Conservation (phyloP, 768 basidiomycete species). For the Brasilioporus rufonigricans region DNA sequence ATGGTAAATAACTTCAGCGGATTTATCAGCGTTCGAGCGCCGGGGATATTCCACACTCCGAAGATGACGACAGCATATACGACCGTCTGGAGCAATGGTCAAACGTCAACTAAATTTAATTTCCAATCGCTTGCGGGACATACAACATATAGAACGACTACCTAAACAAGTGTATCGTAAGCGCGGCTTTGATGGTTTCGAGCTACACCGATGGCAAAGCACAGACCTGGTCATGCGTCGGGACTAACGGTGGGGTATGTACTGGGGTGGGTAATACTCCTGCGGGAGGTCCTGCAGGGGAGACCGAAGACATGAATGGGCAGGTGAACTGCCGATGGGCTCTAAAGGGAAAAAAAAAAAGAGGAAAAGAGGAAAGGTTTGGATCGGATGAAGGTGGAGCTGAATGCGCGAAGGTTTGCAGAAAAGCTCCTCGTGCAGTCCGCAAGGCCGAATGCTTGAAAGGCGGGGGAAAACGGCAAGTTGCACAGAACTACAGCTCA, state of each 20-base stretch:
- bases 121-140: conserved; percentile 30
- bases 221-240: conserved; percentile 71
- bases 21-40: conserved; percentile 73
- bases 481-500: neutral
- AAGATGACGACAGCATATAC: conserved; percentile 86
- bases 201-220: conserved; percentile 14
- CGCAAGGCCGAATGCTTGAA: conserved; percentile 24
- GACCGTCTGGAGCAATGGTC: conserved; percentile 52
- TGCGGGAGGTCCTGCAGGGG: conserved; percentile 33
- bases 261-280: conserved; percentile 33
- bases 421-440: conserved; percentile 30
- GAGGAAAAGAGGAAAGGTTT: conserved; percentile 3
- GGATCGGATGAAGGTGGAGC: conserved; percentile 16
- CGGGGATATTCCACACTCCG: conserved; percentile 85
- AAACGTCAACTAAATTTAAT: conserved; percentile 7
- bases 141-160: conserved; percentile 75
- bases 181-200: conserved; percentile 19
- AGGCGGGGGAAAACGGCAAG: conserved; percentile 10
- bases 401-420: conserved; percentile 21
- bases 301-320: conserved; percentile 32
- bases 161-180: conserved; percentile 40
- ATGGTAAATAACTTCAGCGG: conserved; percentile 87
- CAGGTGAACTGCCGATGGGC: conserved; percentile 28
- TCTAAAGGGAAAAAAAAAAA: conserved; percentile 3
- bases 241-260: conserved; percentile 46